Conservation (phyloP, 2,329 filamentous ascomycete species). For the Aspergillus fumigatus region DNA sequence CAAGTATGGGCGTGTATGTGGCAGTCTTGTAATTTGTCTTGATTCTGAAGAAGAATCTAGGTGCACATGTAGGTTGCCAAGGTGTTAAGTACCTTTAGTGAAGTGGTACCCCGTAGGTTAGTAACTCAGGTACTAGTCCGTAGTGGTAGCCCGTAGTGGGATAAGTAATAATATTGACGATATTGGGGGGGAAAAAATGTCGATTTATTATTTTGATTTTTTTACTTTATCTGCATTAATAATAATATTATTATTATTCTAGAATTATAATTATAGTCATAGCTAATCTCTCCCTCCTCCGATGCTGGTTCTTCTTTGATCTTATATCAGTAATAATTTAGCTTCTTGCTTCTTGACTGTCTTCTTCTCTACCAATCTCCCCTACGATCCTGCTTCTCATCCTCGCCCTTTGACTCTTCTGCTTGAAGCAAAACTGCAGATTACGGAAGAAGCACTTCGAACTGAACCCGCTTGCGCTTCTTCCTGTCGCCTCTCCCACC, state of each 20-base stretch:
- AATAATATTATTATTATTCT: constrained; percentile 2
- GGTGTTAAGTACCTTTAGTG: background rate
- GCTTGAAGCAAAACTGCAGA: background rate
- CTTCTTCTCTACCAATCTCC: background rate
- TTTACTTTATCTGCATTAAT: constrained; percentile 1
- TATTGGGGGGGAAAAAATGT: background rate
- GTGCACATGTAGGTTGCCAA: background rate
- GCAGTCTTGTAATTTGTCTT: constrained; percentile 15
- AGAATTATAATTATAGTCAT: constrained; percentile 1
- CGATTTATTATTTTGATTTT: constrained; percentile 7
- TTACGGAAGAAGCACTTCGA: constrained; percentile 11
- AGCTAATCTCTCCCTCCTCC: constrained; percentile 3
- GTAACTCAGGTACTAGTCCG: background rate
- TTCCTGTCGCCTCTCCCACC: constrained; percentile 5
- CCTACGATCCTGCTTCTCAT: constrained; percentile 10
- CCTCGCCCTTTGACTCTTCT: constrained; percentile 12
- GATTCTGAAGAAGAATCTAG: constrained; percentile 1
- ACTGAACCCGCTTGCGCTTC: constrained; percentile 15
- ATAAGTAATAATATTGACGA: background rate
- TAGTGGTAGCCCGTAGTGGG: background rate
- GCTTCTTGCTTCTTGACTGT: background rate
- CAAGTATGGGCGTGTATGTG: constrained; percentile 20
- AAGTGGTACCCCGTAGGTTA: background rate
- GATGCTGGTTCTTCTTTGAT: constrained; percentile 1
- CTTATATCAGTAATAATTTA: background rate